These are phyloP conservation scores for Andalucia godoyi DNA, from an alignment of 78 protist species.

Conservation along the genomic window DNA sequence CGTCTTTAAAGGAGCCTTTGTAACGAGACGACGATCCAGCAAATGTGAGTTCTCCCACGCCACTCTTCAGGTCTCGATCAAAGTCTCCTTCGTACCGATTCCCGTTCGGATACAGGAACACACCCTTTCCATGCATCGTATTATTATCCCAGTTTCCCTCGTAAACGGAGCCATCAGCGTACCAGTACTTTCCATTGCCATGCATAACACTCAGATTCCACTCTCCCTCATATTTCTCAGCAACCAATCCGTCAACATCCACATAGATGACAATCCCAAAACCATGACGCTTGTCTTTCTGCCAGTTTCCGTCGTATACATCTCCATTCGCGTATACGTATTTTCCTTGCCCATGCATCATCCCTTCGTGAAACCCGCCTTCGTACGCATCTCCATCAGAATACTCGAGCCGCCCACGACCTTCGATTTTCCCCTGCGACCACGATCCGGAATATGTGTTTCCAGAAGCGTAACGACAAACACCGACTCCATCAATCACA, in stretches of 20 bases:
- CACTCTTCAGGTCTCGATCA: conserved; percentile 14
- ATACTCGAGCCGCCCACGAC: conserved; percentile 31
- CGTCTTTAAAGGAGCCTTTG: conserved; percentile 51
- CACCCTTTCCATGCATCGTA: conserved; percentile 45
- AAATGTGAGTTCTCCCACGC: conserved; percentile 5
- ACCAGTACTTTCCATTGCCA: neutral
- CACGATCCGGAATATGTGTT: too few relatives aligned
- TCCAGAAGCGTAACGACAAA: too few relatives aligned
- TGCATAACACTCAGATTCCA: conserved; percentile 1
- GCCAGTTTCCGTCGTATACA: conserved; percentile 27
- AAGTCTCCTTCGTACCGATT: conserved; percentile 14
- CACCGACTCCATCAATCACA: conserved; percentile 27
- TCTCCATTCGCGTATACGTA: conserved; percentile 16
- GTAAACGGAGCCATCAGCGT: conserved; percentile 12
- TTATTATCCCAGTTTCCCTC: conserved; percentile 27
- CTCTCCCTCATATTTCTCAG: neutral
- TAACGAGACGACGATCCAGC: conserved; percentile 9
- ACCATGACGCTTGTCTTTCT: conserved; percentile 5
- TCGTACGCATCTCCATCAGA: conserved; percentile 16
- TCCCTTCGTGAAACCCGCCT: conserved; percentile 24
- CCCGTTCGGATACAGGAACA: conserved; percentile 28
- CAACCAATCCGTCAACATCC: conserved; percentile 2
- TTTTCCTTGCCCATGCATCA: conserved; percentile 1
- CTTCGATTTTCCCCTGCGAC: conserved; percentile 9
- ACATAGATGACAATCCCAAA: conserved; percentile 1